Base-by-base conservation (phyloP, 768 basidiomycete genomes). In the Naganishia vishniacii region DNA sequence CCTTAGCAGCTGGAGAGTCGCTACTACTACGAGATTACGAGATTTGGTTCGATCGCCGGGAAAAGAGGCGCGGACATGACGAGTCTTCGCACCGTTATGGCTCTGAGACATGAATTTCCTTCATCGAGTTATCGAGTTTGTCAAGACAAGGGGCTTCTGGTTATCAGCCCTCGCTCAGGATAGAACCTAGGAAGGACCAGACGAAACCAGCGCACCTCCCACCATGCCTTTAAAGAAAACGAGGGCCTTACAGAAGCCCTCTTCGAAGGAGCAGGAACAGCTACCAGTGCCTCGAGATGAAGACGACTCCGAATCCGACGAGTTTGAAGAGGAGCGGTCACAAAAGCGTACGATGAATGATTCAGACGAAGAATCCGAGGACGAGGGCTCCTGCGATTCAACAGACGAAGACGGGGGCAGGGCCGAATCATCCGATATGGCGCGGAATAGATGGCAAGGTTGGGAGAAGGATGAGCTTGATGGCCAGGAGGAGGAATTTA, bases 261-360 rank as follows among this genome's bases (percentile, higher is more conserved):
- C n/a, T n/a, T n/a, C n/a, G n/a, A 15, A 18, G 28, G 5, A 37
- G 20, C 3, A 56, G 23, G 15, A 37, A 56, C 11, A 44, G 42
- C 49, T 63, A 13, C 41, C 62, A 7, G 56, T 63, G 62, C 62
- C 62, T 1, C 25, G 44, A 41, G 67, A 72, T 23, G 71, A 72
- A 20, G 64, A 46, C 13, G 77, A 78, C 25, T 72, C 70, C 1
- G 77, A 78, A 61, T 71, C 69, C 4, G 77, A 77, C 62, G 76
- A 78, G 53, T 78, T 76, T 48, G 73, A 46, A 20, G 31, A 31
- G n/a, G 63, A 64, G 25, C 41, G 63, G 18, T 29, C 9, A 20
- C 34, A 46, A 60, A 58, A 60, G 28, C 51, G 51, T 42, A 48
- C 37, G 61, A 44, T 59, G 1, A 70, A 59, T 31, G 62, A 47